These are phyloP conservation scores for Suillus hirtellus DNA, from an alignment of 768 basidiomycete genomes.

Conservation along the genomic window DNA sequence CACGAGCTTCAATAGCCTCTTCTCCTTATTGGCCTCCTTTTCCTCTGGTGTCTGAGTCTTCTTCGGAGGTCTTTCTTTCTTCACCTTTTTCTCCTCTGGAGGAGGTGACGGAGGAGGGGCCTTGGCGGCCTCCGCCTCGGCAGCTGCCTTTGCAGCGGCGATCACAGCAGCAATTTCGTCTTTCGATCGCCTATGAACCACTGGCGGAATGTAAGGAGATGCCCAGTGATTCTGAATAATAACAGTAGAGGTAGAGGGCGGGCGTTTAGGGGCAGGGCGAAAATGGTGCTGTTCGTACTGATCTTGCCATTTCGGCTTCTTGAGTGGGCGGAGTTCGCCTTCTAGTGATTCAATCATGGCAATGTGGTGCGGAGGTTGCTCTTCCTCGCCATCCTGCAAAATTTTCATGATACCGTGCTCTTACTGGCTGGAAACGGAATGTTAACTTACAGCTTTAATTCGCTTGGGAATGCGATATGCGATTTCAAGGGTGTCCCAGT, in stretches of 20 bases:
- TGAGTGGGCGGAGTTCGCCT: slow-evolving; percentile 33
- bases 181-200: slow-evolving; percentile 12
- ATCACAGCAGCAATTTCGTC: slow-evolving; percentile 41
- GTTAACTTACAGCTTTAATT: slow-evolving; percentile 39
- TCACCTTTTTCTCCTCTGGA: slow-evolving; percentile 22
- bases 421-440: not conserved
- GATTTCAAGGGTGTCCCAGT: slow-evolving; percentile 78
- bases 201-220: not conserved
- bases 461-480: slow-evolving; percentile 88
- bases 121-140: slow-evolving; percentile 18
- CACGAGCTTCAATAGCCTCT: slow-evolving; percentile 77
- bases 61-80: slow-evolving; percentile 31
- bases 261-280: not conserved
- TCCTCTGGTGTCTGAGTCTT: slow-evolving; percentile 54
- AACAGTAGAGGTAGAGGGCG: not conserved
- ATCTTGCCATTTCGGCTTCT: slow-evolving; percentile 32
- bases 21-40: slow-evolving; percentile 75
- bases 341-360: slow-evolving; percentile 21
- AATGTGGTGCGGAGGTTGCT: slow-evolving; percentile 16
- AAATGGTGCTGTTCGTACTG: slow-evolving; percentile 20
- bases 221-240: not conserved
- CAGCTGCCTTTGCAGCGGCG: slow-evolving; percentile 35
- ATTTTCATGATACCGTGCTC: not conserved
- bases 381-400: slow-evolving; percentile 34
- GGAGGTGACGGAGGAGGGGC: slow-evolving; percentile 16